Percentiles rank a stretch among this genome's conserved stretches.
Evolutionary conservation across 306 rosid genomes (phyloP).

Genomic region (Cucurbita maxima): DNA sequence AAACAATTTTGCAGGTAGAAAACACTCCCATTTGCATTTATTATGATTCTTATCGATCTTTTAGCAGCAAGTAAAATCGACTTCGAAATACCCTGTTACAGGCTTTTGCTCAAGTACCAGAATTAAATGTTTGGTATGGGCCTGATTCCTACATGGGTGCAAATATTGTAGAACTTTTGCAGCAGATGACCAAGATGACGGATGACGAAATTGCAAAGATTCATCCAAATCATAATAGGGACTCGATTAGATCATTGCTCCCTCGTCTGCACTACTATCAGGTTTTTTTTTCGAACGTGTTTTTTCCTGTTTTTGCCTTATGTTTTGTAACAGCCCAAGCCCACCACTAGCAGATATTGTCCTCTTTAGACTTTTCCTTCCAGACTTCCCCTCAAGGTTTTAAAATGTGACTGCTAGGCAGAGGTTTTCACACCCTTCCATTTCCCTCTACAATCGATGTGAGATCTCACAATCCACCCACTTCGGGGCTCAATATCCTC

Average conservation of each 20-base stretch:
- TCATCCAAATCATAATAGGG: slow-evolving; percentile 61
- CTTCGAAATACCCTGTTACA: slow-evolving; percentile 12
- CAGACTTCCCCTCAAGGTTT: no score
- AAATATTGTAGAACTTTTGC: slow-evolving; percentile 63
- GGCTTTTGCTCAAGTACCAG: slow-evolving; percentile 92
- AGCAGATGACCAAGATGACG: slow-evolving; percentile 72
- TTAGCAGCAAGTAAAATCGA: slow-evolving; percentile 8
- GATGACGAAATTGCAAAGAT: slow-evolving; percentile 67
- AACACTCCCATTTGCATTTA: not conserved
- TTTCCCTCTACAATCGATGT: no score
- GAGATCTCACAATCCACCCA: no score
- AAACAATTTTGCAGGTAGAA: slow-evolving; percentile 77
- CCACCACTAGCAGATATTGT: no score
- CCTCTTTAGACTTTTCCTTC: no score
- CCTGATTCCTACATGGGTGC: slow-evolving; percentile 99
- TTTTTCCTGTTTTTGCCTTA: not conserved
- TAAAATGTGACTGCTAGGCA: no score
- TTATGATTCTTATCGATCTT: not conserved
- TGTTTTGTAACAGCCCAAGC: no score
- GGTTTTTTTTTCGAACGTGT: slow-evolving; percentile 26
- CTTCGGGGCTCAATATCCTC: no score
- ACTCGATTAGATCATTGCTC: slow-evolving; percentile 52
- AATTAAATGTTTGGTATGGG: slow-evolving; percentile 67
- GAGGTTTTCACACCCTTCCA: no score
- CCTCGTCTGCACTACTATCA: slow-evolving; percentile 64